A percentile compares a stretch with the other conserved stretches of the same genome.
Conservation (phyloP, 768 basidiomycete species). For the Suillus lakei region DNA sequence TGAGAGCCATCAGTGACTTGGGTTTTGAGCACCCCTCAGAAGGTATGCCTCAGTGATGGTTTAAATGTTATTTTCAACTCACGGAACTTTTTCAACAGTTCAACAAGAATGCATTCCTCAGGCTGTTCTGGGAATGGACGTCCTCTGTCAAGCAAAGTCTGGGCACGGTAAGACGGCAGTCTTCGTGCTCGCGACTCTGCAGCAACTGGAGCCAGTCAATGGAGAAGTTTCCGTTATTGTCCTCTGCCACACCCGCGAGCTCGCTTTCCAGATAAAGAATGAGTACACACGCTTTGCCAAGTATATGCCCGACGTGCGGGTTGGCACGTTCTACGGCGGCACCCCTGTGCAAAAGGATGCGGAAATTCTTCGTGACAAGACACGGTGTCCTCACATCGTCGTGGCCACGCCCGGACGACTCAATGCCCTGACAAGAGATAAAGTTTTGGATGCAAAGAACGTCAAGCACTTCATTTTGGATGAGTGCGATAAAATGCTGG, state of each 20-base stretch:
- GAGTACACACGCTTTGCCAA: constrained; percentile 99
- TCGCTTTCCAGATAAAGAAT: constrained; percentile 99
- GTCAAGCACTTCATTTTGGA: constrained; percentile 99
- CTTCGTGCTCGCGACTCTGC: constrained; percentile 96
- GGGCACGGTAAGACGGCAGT: constrained; percentile 99
- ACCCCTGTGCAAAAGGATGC: constrained; percentile 93
- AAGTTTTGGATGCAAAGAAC: constrained; percentile 91
- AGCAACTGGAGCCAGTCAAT: constrained; percentile 97
- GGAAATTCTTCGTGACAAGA: constrained; percentile 93
- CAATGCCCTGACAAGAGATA: constrained; percentile 95
- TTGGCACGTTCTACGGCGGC: constrained; percentile 97
- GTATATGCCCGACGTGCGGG: constrained; percentile 99
- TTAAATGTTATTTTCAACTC: constrained; percentile 4
- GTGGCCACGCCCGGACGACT: constrained; percentile 98
- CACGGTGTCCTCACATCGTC: constrained; percentile 97
- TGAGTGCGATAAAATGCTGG: constrained; percentile 99
- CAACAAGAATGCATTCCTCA: constrained; percentile 99
- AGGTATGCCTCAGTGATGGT: constrained; percentile 55
- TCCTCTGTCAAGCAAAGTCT: constrained; percentile 99
- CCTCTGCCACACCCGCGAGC: constrained; percentile 98
- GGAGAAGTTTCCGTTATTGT: constrained; percentile 98
- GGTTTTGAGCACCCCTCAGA: constrained; percentile 99
- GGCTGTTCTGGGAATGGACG: constrained; percentile 99
- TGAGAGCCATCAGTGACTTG: constrained; percentile 98
- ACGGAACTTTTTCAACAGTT: constrained; percentile 52